Evolutionary conservation across 805 yeast species (phyloP).

Genomic region (Priceomyces medius): DNA sequence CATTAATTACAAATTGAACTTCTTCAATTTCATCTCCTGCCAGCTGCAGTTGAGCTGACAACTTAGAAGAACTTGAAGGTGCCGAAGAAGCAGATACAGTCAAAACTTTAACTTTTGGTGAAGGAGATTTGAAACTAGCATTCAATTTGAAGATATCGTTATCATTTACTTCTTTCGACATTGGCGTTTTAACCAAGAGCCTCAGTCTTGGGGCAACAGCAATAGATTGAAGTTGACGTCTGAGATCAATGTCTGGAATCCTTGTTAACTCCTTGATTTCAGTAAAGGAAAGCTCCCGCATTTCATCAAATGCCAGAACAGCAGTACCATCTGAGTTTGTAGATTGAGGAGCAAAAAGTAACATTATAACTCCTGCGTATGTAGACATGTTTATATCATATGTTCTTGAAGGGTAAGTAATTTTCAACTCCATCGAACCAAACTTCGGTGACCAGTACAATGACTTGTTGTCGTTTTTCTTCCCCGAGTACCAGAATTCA

Average conservation of each 20-base stretch:
- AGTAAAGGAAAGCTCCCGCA: constrained; percentile 52
- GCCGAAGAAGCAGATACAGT: constrained; percentile 48
- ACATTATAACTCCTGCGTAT: constrained; percentile 72
- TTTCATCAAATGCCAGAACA: constrained; percentile 49
- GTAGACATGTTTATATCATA: constrained; percentile 83
- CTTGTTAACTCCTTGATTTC: constrained; percentile 66
- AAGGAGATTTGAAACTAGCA: constrained; percentile 63
- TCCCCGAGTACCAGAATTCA: constrained; percentile 40
- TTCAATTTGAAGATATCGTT: constrained; percentile 68
- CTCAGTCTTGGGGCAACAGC: constrained; percentile 81
- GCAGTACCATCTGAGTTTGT: constrained; percentile 25
- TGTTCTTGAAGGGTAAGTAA: constrained; percentile 62
- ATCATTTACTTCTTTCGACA: constrained; percentile 65
- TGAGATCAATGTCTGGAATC: constrained; percentile 71
- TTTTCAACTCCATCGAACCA: constrained; percentile 78
- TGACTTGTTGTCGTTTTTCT: constrained; percentile 41
- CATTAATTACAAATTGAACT: constrained; percentile 57
- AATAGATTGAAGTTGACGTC: constrained; percentile 77
- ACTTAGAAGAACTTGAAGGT: constrained; percentile 5
- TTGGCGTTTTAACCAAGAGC: constrained; percentile 70
- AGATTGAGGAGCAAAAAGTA: constrained; percentile 58
- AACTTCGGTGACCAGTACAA: constrained; percentile 76
- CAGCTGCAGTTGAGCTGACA: constrained; percentile 13
- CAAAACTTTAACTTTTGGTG: constrained; percentile 68
- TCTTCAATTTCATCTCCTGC: constrained; percentile 56